These are phyloP conservation scores for Dothideomycetes sp. DNA, from an alignment of 2,329 filamentous ascomycete genomes.

Conservation along the genomic window DNA sequence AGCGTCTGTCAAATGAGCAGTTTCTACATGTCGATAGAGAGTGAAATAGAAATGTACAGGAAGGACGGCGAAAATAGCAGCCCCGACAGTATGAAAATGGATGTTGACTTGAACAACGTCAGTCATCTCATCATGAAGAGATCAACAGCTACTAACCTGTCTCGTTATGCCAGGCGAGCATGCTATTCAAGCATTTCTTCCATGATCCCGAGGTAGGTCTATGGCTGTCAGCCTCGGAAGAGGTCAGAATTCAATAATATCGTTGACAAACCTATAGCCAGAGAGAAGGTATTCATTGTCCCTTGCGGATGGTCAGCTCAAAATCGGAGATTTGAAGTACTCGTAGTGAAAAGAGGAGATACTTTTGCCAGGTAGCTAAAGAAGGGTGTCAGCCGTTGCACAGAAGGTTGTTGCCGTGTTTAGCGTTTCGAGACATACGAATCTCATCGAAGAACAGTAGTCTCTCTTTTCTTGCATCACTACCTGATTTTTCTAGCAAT, in stretches of 20 bases:
- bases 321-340: neutral
- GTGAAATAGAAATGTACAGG: conserved; percentile 16
- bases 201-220: conserved; percentile 11
- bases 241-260: neutral
- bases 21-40: conserved; percentile 1
- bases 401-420: neutral
- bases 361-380: conserved; percentile 13
- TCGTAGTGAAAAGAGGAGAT: no score
- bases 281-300: conserved; percentile 13
- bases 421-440: conserved; percentile 5
- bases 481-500: neutral
- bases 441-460: conserved; percentile 14
- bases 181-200: conserved; percentile 4
- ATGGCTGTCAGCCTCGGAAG: neutral
- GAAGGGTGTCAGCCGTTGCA: neutral
- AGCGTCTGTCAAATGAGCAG: conserved; percentile 11
- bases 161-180: conserved; percentile 15
- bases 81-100: conserved; percentile 16
- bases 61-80: conserved; percentile 12
- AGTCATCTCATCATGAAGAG: neutral
- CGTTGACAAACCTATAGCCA: conserved; percentile 10
- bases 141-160: neutral
- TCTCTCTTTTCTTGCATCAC: neutral
- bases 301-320: neutral
- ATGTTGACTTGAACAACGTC: conserved; percentile 15